Evolutionary conservation across 306 rosid genomes (phyloP).

Genomic region (Pyrus pyrifolia): DNA sequence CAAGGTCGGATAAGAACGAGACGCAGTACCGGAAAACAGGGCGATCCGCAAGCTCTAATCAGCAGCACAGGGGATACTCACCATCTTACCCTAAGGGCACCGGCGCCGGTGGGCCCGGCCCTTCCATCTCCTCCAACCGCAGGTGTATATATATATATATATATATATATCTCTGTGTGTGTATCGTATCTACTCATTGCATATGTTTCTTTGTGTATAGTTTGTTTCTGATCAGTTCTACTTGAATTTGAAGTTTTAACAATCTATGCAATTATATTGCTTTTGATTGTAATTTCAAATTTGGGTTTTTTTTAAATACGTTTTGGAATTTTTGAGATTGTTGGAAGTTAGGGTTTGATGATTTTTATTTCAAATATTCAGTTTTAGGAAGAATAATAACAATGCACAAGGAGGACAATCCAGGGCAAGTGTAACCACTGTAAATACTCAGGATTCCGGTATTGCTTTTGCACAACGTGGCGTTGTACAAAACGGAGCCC

Average conservation of each 20-base stretch:
- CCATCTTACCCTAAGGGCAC: conserved; percentile 55
- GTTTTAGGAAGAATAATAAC: conserved; percentile 61
- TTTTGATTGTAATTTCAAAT: background rate
- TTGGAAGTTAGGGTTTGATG: background rate
- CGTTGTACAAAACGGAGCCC: conserved; percentile 57
- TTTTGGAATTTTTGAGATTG: background rate
- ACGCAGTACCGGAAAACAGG: conserved; percentile 52
- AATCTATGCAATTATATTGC: background rate
- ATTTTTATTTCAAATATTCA: conserved; percentile 19
- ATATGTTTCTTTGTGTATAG: background rate
- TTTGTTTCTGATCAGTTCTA: background rate
- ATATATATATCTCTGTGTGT: background rate
- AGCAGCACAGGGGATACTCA: conserved; percentile 54
- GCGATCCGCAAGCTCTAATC: conserved; percentile 74
- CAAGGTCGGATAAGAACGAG: conserved; percentile 80
- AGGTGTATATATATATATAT: too few relatives aligned
- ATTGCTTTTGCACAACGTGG: conserved; percentile 35
- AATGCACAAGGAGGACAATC: conserved; percentile 91
- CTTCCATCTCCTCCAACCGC: conserved; percentile 43
- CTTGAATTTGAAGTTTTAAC: background rate
- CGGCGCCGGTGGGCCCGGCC: conserved; percentile 57
- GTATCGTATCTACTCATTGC: background rate
- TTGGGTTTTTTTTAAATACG: background rate
- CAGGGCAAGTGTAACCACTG: conserved; percentile 49
- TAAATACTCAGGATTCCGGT: conserved; percentile 45